phyloP scores from a whole-genome alignment of 129 eudicot genomes.

The Dittrichia graveolens region DNA sequence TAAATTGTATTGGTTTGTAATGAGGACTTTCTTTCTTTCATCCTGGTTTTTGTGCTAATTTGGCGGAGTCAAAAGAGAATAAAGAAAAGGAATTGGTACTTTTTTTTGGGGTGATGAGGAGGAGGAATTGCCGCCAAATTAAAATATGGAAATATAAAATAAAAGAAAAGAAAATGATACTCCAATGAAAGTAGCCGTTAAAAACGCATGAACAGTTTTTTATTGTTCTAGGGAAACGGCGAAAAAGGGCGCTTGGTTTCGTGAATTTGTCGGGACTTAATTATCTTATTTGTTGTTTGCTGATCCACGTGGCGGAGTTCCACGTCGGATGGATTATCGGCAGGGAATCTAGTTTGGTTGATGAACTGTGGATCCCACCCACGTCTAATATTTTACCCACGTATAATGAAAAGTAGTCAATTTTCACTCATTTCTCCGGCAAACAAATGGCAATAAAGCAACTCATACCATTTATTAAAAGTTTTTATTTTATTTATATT shows the following conservation, averaged over 20 bases:
- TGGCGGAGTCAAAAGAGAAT: constrained; percentile 39
- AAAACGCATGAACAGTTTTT: constrained; percentile 27
- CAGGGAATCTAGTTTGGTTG: constrained; percentile 28
- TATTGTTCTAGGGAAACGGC: constrained; percentile 29
- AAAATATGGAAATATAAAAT: background rate
- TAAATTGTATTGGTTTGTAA: constrained; percentile 6
- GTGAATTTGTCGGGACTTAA: constrained; percentile 44
- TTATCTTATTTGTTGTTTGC: background rate
- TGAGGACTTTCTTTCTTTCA: constrained; percentile 14
- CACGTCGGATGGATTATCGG: constrained; percentile 33
- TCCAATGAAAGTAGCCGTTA: constrained; percentile 66
- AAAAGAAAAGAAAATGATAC: background rate
- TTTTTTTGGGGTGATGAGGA: background rate
- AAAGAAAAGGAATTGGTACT: background rate
- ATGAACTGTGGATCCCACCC: constrained; percentile 33
- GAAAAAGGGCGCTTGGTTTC: constrained; percentile 39
- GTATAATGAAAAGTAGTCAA: background rate
- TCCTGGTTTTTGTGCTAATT: constrained; percentile 31
- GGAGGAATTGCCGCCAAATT: constrained; percentile 43
- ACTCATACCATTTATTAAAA: no score
- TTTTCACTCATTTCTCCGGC: background rate
- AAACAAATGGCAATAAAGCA: background rate
- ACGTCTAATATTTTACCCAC: background rate
- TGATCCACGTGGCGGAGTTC: constrained; percentile 36
- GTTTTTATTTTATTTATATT: no score